A percentile compares a stretch with the other conserved stretches of the same genome.
Evolutionary conservation across 208 protist genomes (phyloP).

Genomic region (Histomonas meleagridis): DNA sequence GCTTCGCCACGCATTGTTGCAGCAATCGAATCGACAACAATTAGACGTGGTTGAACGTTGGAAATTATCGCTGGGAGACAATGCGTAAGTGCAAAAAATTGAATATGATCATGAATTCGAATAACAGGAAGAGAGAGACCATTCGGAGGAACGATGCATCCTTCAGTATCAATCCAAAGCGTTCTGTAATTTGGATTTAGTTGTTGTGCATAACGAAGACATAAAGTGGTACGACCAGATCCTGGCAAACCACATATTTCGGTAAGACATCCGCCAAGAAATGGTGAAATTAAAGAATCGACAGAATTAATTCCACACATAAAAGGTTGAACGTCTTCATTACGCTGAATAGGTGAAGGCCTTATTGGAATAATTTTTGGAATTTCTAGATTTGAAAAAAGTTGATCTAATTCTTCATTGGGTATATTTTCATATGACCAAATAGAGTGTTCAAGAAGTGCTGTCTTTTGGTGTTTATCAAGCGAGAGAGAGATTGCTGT

Average conservation of each 20-base stretch:
- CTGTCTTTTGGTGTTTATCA: not conserved
- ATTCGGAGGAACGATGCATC: not conserved
- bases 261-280: not conserved
- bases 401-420: not conserved
- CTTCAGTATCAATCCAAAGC: conserved; percentile 32
- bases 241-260: conserved; percentile 21
- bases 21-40: conserved; percentile 18
- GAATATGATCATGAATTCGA: not conserved
- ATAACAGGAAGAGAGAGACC: not conserved
- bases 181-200: not conserved
- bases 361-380: not conserved
- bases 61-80: not conserved
- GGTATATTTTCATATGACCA: not conserved
- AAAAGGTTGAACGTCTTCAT: not conserved
- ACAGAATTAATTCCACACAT: not conserved
- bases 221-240: not conserved
- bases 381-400: not conserved
- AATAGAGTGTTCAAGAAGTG: not conserved
- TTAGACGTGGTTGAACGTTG: not conserved
- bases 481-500: not conserved
- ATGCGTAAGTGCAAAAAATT: not conserved
- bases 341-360: not conserved
- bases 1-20: not conserved
- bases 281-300: not conserved
- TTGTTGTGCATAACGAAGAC: not conserved